phyloP scores from a whole-genome alignment of 2,329 filamentous ascomycete species.

The Cladosporium sp. region DNA sequence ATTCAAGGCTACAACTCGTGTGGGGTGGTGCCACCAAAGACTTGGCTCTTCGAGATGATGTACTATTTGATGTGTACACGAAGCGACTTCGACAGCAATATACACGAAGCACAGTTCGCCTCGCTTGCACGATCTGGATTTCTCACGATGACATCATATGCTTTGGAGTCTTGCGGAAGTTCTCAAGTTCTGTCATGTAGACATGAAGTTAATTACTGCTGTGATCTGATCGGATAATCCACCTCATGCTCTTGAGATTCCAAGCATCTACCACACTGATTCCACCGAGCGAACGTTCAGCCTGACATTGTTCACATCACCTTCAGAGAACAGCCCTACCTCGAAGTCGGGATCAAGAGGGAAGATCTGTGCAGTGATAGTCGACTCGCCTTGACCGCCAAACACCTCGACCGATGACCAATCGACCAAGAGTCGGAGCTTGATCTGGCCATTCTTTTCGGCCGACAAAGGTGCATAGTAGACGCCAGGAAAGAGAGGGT shows the following conservation, averaged over 20 bases:
- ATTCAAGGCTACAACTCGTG: neutral
- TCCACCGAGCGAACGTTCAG: neutral
- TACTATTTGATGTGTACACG: neutral
- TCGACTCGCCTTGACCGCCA: constrained; percentile 2
- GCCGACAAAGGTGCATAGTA: neutral
- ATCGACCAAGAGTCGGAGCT: neutral
- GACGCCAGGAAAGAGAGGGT: neutral
- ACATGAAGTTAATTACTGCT: neutral
- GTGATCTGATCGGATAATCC: neutral
- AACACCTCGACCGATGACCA: constrained; percentile 6
- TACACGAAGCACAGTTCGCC: neutral
- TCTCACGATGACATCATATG: neutral
- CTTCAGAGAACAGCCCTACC: neutral
- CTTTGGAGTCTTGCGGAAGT: neutral
- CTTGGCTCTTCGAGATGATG: neutral
- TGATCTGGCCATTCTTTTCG: neutral
- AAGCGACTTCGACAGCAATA: neutral
- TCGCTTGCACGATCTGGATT: neutral
- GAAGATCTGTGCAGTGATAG: constrained; percentile 1
- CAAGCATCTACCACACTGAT: neutral
- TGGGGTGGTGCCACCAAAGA: neutral
- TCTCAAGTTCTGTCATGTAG: neutral
- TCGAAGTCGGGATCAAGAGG: neutral
- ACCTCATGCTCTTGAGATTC: neutral
- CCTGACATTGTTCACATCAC: neutral